Evolutionary conservation across 352 stramenopile genomes (phyloP), one percentile per base, ranked within the genome.

Genomic region (Globisporangium perplexum): DNA sequence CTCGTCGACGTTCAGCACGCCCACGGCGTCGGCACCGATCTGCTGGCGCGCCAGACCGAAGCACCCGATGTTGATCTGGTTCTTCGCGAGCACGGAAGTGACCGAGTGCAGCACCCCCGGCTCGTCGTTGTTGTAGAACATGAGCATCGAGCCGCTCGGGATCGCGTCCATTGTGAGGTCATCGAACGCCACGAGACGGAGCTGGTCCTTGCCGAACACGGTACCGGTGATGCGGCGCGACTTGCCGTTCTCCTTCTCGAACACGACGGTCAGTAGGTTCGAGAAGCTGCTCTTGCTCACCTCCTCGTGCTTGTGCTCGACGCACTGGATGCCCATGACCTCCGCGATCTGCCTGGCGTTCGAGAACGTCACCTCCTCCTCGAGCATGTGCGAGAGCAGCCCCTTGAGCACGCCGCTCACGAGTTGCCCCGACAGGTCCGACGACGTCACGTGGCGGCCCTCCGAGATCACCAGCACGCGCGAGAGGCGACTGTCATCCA

Each of bases 101-200:
- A 99, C 96, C 47, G 90, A 77, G 55, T 96, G 86, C 49, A 99
- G 72, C 57, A 98, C 91, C 45, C 95, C 96, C 6, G 96, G 92
- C 60, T 92, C 63, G 68, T 99, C 97, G 7, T 88, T 88, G 75
- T 98, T 99, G 59, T 96, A 83, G 53, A 98, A 97, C 57, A 98
- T 72, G 49, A 98, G 76, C 73, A 98, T 96, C 43, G 90, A 85
- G 18, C 87, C 86, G 46, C 80, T 93, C 15, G 84, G 83, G 50
- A 93, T 89, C 17, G 80, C 80, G 53, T 93, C 82, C 68, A 96
- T 93, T 23, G 71, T 74, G 22, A 96, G 73, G 47, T 89, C 88
- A 55, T 97, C 86, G 47, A 97, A 89, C 1, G 84, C 75, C 33
- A 96, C 85, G 43, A 97, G 71, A 0, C 90, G 80, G n/a, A 93